phyloP scores from a whole-genome alignment of 768 basidiomycete genomes.

The Clathrus columnatus region DNA sequence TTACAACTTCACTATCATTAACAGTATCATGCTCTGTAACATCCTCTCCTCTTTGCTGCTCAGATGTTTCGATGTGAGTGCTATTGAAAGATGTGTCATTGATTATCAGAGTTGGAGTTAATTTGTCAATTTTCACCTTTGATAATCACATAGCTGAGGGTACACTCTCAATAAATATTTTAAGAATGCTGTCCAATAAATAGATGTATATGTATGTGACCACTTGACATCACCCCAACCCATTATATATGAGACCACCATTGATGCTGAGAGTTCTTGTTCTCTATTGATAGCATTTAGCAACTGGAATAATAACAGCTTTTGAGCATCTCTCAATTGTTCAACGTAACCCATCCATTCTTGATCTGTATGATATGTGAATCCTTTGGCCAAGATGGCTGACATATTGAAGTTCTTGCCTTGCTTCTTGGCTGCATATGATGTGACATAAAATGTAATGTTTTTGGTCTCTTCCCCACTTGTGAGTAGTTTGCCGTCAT shows the following conservation, averaged over 20 bases:
- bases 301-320: conserved; percentile 24
- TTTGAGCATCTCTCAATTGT: conserved; percentile 19
- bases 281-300: conserved; percentile 26
- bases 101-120: too few relatives aligned
- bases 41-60: too few relatives aligned
- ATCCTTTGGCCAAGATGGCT: conserved; percentile 25
- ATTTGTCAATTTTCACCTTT: too few relatives aligned
- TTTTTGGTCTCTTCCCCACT: conserved; percentile 27
- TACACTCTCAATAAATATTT: conserved; percentile 15
- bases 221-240: conserved; percentile 31
- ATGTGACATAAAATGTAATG: conserved; percentile 27
- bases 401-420: conserved; percentile 26
- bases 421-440: conserved; percentile 32
- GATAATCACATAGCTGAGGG: conserved; percentile 22
- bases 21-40: too few relatives aligned
- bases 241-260: conserved; percentile 36
- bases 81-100: too few relatives aligned
- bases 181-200: conserved; percentile 28
- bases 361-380: conserved; percentile 20
- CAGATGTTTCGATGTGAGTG: too few relatives aligned
- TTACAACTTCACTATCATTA: too few relatives aligned
- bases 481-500: conserved; percentile 33
- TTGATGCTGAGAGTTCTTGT: conserved; percentile 30
- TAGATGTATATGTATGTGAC: conserved; percentile 28
- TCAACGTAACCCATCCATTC: conserved; percentile 13